phyloP scores from a whole-genome alignment of 1,284 basidiomycete species.

The Golubevia pallescens region DNA sequence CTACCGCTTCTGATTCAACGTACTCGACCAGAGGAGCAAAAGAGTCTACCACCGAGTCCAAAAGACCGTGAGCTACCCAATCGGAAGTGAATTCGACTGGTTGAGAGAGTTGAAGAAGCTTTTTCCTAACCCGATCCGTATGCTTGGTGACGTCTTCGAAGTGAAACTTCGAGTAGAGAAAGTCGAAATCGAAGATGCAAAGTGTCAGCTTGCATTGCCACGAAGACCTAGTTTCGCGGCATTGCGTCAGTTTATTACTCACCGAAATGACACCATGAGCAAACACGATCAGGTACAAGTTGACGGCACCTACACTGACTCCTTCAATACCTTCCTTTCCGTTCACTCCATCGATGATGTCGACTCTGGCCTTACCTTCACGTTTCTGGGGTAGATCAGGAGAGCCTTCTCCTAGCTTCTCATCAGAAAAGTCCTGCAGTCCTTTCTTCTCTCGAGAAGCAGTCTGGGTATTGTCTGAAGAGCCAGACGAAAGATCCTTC shows the following conservation, averaged over 20 bases:
- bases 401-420: conserved; percentile 6
- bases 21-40: conserved; percentile 87
- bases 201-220: too few relatives aligned
- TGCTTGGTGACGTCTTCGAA: conserved; percentile 91
- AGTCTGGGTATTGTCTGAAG: conserved; percentile 6
- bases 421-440: not conserved
- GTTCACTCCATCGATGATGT: conserved; percentile 69
- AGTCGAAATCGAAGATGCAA: not conserved
- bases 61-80: conserved; percentile 91
- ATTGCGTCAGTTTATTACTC: conserved; percentile 60
- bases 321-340: conserved; percentile 71
- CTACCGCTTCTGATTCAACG: conserved; percentile 81
- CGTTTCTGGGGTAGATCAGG: not conserved
- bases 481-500: conserved; percentile 16
- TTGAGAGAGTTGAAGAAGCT: conserved; percentile 64
- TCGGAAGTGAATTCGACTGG: conserved; percentile 68
- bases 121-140: conserved; percentile 77
- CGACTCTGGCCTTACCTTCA: conserved; percentile 65
- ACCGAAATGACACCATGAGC: conserved; percentile 86
- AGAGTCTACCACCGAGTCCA: conserved; percentile 92
- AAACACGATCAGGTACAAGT: conserved; percentile 88
- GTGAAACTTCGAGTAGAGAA: conserved; percentile 74
- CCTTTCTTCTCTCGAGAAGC: conserved; percentile 4
- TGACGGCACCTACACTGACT: conserved; percentile 76
- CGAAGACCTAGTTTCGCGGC: too few relatives aligned